phyloP scores from a whole-genome alignment of 805 yeast genomes.

The Wickerhamiella spandovensis region DNA sequence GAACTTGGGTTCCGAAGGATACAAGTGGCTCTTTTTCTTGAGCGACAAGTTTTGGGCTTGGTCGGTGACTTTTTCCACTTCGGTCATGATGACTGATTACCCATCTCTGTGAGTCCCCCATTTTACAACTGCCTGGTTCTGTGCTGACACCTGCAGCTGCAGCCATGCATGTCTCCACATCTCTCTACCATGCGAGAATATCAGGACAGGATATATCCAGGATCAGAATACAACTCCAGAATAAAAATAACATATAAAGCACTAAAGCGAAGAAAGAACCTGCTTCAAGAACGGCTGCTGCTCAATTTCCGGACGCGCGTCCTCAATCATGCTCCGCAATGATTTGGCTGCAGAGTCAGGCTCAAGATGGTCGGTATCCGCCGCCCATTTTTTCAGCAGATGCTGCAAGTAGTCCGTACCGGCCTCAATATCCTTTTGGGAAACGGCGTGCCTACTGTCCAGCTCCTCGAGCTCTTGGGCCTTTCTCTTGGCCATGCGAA shows the following conservation, averaged over 20 bases:
- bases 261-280: conserved; percentile 1
- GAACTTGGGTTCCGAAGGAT: conserved; percentile 55
- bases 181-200: too few species aligned
- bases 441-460: conserved; percentile 30
- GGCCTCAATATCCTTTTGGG: conserved; percentile 35
- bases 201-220: too few species aligned
- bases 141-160: background rate
- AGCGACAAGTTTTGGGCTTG: conserved; percentile 10
- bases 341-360: conserved; percentile 4
- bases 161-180: too few species aligned
- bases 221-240: too few species aligned
- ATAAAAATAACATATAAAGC: background rate
- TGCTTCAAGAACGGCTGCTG: conserved; percentile 11
- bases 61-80: conserved; percentile 6
- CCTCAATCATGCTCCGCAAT: conserved; percentile 7
- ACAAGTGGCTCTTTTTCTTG: conserved; percentile 12
- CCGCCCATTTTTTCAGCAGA: conserved; percentile 31
- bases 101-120: background rate
- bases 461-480: conserved; percentile 73
- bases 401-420: conserved; percentile 40
- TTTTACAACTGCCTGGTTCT: background rate
- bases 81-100: conserved; percentile 2
- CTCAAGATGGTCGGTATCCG: conserved; percentile 13
- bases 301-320: conserved; percentile 6
- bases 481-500: conserved; percentile 90